Percentiles rank a stretch among this genome's conserved stretches.
phyloP scores from a whole-genome alignment of 2,329 filamentous ascomycete species.

The Penicillium sp. region DNA sequence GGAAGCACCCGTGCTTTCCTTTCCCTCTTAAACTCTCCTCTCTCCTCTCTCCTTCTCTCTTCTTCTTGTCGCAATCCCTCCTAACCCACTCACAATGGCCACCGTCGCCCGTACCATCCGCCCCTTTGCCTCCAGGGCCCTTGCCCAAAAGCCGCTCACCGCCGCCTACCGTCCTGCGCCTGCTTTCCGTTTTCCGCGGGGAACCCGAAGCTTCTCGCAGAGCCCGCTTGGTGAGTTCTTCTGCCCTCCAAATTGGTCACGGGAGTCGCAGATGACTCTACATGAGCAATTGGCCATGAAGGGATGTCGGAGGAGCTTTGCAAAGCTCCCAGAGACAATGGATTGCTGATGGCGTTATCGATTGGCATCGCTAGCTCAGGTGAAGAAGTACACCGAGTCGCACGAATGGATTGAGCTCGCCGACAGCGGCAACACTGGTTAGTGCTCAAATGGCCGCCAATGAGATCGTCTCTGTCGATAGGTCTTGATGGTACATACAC shows the following conservation, averaged over 20 bases:
- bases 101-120: conserved; percentile 36
- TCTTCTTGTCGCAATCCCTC: conserved; percentile 11
- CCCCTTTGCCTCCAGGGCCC: conserved; percentile 37
- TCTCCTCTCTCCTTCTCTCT: conserved; percentile 17
- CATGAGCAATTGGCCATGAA: conserved; percentile 10
- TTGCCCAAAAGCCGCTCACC: conserved; percentile 38
- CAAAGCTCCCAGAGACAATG: conserved; percentile 10
- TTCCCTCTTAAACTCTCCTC: conserved; percentile 29
- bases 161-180: conserved; percentile 32
- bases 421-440: conserved; percentile 73
- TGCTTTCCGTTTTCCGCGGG: conserved; percentile 42
- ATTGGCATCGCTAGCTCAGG: conserved; percentile 35
- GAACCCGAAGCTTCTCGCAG: conserved; percentile 44
- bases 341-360: conserved; percentile 24
- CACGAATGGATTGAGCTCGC: conserved; percentile 97
- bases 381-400: conserved; percentile 88
- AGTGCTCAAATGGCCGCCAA: no score
- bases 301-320: background rate
- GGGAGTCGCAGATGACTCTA: background rate
- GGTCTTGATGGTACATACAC: no score
- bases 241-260: conserved; percentile 2
- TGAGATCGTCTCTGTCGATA: no score
- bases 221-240: conserved; percentile 38
- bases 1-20: conserved; percentile 25
- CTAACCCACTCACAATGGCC: conserved; percentile 32